phyloP scores from a whole-genome alignment of 1,284 basidiomycete species.

The Rhodotorula sp. region DNA sequence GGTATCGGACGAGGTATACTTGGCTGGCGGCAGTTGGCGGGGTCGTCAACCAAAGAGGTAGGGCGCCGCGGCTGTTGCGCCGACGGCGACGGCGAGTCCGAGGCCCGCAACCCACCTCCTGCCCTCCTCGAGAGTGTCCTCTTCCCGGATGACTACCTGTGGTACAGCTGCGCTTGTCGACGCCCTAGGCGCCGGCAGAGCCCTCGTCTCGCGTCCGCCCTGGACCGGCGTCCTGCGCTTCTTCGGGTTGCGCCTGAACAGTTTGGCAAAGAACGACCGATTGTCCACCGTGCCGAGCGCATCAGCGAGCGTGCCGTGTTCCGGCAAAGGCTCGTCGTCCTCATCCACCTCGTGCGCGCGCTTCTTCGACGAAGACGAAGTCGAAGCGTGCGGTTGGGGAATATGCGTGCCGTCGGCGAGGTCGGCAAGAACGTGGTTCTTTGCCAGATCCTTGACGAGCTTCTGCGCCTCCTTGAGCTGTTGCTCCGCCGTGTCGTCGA shows the following conservation, averaged over 20 bases:
- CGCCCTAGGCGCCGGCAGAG: slow-evolving; percentile 9
- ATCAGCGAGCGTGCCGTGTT: slow-evolving; percentile 31
- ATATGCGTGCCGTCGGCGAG: slow-evolving; percentile 25
- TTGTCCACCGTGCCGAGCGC: slow-evolving; percentile 24
- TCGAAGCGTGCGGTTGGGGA: neutral
- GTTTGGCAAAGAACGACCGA: slow-evolving; percentile 38
- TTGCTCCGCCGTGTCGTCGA: slow-evolving; percentile 36
- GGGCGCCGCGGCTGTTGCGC: slow-evolving; percentile 40
- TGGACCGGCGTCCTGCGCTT: slow-evolving; percentile 24
- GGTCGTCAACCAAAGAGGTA: slow-evolving; percentile 36
- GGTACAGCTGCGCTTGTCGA: neutral
- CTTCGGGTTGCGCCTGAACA: slow-evolving; percentile 31
- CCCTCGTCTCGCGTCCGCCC: slow-evolving; percentile 19
- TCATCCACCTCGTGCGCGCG: slow-evolving; percentile 37
- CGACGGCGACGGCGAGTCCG: slow-evolving; percentile 37
- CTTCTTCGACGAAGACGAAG: slow-evolving; percentile 29
- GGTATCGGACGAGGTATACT: neutral
- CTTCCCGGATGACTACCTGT: slow-evolving; percentile 21
- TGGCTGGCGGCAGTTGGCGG: neutral
- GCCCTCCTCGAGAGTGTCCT: slow-evolving; percentile 21
- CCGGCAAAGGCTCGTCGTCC: slow-evolving; percentile 27
- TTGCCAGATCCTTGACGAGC: slow-evolving; percentile 42
- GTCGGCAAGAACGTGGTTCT: slow-evolving; percentile 31
- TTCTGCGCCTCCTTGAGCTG: slow-evolving; percentile 38
- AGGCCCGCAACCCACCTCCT: slow-evolving; percentile 38